These are phyloP conservation scores for Cladosporium sp. DNA, from an alignment of 2,329 filamentous ascomycete species.

Conservation along the genomic window DNA sequence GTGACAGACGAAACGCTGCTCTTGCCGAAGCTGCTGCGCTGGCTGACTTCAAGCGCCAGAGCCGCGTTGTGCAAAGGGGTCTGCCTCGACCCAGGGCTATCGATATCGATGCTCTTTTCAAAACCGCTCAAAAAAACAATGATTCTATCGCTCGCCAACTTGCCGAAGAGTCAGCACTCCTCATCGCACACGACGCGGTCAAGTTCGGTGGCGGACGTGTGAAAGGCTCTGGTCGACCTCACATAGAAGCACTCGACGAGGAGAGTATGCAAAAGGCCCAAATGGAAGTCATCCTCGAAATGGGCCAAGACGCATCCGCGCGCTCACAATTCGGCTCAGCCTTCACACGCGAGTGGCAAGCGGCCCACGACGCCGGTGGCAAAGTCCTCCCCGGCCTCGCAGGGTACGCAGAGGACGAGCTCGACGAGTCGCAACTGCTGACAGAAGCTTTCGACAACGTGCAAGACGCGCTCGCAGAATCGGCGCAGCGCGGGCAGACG, in stretches of 20 bases:
- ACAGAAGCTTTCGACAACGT: constrained; percentile 69
- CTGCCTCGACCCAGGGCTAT: constrained; percentile 73
- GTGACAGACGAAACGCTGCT: constrained; percentile 65
- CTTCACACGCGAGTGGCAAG: constrained; percentile 42
- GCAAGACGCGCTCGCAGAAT: constrained; percentile 67
- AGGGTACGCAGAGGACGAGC: constrained; percentile 67
- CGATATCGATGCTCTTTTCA: constrained; percentile 65
- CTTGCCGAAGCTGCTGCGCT: constrained; percentile 60
- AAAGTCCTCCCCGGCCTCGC: constrained; percentile 69
- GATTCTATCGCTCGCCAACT: constrained; percentile 67
- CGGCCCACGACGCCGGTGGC: constrained; percentile 38
- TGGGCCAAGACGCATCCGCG: constrained; percentile 43
- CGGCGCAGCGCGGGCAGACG: constrained; percentile 77
- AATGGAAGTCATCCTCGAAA: constrained; percentile 69
- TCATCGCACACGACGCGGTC: constrained; percentile 78
- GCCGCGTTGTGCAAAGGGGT: constrained; percentile 82
- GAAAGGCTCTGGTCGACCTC: constrained; percentile 52
- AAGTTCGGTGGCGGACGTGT: constrained; percentile 69
- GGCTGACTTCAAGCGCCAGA: constrained; percentile 74
- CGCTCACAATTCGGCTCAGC: constrained; percentile 44
- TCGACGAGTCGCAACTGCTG: constrained; percentile 64
- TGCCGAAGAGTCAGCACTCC: constrained; percentile 68
- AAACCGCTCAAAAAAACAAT: constrained; percentile 55
- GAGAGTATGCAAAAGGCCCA: constrained; percentile 68
- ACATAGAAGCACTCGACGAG: constrained; percentile 65